phyloP scores from a whole-genome alignment of 345 rosid genomes.

The Eucalyptus melliodora region DNA sequence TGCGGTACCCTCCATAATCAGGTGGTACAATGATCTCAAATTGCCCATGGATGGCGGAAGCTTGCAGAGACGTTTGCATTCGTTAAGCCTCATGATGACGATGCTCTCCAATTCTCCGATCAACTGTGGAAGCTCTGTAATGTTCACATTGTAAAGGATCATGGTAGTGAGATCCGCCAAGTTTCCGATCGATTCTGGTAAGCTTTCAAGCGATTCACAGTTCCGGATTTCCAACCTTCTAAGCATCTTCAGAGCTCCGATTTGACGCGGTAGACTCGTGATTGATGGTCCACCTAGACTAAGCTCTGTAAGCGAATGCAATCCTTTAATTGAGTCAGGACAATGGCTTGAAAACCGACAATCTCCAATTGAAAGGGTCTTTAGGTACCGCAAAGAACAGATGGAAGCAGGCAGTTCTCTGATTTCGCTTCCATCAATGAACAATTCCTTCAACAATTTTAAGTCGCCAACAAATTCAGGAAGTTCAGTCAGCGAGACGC shows the following conservation, averaged over 20 bases:
- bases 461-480: constrained; percentile 25
- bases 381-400: constrained; percentile 15
- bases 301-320: constrained; percentile 17
- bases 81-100: not conserved
- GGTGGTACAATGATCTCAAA: constrained; percentile 17
- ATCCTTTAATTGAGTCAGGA: constrained; percentile 27
- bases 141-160: constrained; percentile 2
- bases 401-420: constrained; percentile 29
- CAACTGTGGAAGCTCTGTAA: constrained; percentile 31
- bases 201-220: constrained; percentile 4
- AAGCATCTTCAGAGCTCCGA: constrained; percentile 22
- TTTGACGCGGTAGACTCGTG: constrained; percentile 12
- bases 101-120: constrained; percentile 23
- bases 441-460: constrained; percentile 7
- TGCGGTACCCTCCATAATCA: constrained; percentile 27
- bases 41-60: constrained; percentile 37
- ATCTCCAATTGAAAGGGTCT: constrained; percentile 1
- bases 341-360: constrained; percentile 8
- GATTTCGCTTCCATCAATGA: not conserved
- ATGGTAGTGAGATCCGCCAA: constrained; percentile 14
- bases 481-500: constrained; percentile 10
- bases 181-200: constrained; percentile 29
- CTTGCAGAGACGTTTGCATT: constrained; percentile 13
- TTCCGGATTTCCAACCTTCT: constrained; percentile 14
- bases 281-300: constrained; percentile 11